Conservation (phyloP, 2,329 filamentous ascomycete species). For the Leptographium galeiforme region DNA sequence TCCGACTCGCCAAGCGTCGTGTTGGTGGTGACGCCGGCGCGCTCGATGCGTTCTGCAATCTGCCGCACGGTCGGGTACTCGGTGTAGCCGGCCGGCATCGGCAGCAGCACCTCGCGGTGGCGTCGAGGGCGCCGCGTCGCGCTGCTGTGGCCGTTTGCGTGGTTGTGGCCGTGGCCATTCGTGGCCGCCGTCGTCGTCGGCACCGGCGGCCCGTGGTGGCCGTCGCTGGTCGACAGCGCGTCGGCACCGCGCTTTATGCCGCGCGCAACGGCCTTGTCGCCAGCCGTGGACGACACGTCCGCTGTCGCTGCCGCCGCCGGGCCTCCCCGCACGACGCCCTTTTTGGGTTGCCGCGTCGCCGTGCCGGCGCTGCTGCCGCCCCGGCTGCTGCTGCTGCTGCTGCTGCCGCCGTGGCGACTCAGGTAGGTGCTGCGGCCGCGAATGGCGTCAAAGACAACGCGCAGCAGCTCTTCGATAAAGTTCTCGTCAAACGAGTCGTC, state of each 20-base stretch:
- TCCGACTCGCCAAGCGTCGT: slow-evolving; percentile 59
- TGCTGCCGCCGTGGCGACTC: slow-evolving; percentile 20
- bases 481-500: slow-evolving; percentile 81
- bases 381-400: slow-evolving; percentile 22
- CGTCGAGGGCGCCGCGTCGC: slow-evolving; percentile 12
- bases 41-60: slow-evolving; percentile 62
- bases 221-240: slow-evolving; percentile 25
- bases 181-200: slow-evolving; percentile 1
- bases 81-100: slow-evolving; percentile 52
- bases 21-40: slow-evolving; percentile 56
- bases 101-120: slow-evolving; percentile 28
- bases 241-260: slow-evolving; percentile 38
- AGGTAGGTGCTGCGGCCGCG: slow-evolving; percentile 58
- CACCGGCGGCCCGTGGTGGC: not conserved
- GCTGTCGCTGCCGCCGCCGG: not conserved
- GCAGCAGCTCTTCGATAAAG: slow-evolving; percentile 67
- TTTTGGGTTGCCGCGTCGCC: slow-evolving; percentile 21
- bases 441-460: slow-evolving; percentile 61
- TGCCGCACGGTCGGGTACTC: slow-evolving; percentile 70
- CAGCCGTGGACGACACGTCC: not conserved
- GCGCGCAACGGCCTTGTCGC: not conserved
- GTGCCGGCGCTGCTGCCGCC: slow-evolving; percentile 12
- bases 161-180: not conserved
- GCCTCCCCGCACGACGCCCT: slow-evolving; percentile 26
- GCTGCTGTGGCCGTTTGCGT: not conserved